Evolutionary conservation across 805 yeast species (phyloP), one percentile per base, ranked within the genome.

Genomic region (Wickerhamiella sergipiensis): DNA sequence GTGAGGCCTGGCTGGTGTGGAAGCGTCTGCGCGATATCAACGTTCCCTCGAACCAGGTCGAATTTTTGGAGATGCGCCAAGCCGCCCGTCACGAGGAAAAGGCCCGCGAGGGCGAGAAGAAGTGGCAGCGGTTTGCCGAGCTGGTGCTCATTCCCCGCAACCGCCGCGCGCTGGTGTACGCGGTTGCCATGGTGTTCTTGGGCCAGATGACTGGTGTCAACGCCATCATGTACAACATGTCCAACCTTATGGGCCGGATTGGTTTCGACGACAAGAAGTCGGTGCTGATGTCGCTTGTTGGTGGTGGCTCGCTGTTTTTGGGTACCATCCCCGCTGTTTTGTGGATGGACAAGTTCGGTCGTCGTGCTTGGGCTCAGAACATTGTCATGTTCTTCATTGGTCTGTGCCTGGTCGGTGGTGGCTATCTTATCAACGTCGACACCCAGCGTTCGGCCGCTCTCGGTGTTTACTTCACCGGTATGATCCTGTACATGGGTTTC

Each of bases 321-420:
- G 85, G 85, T 59, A 76, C 84, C 9, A 79, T 80, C 57, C 85
- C 85, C 22, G 84, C 83, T 13, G 73, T 79, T 50, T 57, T 77
- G 52, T 78, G 64, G 46, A 63, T 64, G 64, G 68, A 65, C 53
- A 45, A 50, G 33, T 54, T 59, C 23, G 68, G 68, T 7, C 64
- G 69, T 72, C 81, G 84, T 74, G 52, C 50, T 58, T 79, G 85
- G 83, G 81, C 81, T 52, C 78, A 77, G 56, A 69, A 76, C 55
- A 69, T 76, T 55, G 65, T 70, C 9, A 77, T 80, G 13, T 80
- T 79, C 69, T 73, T 79, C 58, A 56, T 80, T 49, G 86, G 85
- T 49, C 67, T 80, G 54, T 68, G 78, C 3, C 66, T 80, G 7
- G 80, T 80, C 17, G 84, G 83, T 59, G 70, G 73, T 31, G 81